Conservation (phyloP, 345 rosid genomes). For the Gossypium stocksii region DNA sequence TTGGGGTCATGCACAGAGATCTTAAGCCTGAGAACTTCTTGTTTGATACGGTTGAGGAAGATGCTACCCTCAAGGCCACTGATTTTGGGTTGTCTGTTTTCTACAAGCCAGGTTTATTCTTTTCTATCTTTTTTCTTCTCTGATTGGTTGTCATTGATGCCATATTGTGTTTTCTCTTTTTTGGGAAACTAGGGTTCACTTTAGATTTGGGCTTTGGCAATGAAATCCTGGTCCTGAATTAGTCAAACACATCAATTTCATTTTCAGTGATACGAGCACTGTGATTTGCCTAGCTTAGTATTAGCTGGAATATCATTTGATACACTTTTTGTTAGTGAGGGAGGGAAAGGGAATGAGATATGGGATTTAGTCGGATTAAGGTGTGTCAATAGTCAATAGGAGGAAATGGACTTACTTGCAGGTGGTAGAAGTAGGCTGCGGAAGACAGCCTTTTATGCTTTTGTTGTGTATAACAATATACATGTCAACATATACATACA, state of each 20-base stretch:
- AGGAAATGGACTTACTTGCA: neutral
- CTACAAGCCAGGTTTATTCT: conserved; percentile 54
- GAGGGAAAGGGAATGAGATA: neutral
- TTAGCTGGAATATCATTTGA: neutral
- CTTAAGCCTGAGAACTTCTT: conserved; percentile 82
- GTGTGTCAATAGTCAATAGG: neutral
- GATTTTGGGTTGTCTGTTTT: conserved; percentile 82
- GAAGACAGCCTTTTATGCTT: neutral
- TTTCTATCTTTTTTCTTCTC: neutral
- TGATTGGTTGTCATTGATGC: neutral
- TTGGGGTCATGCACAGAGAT: conserved; percentile 74
- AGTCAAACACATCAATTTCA: neutral
- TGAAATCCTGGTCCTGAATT: neutral
- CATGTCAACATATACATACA: neutral
- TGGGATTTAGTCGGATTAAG: neutral
- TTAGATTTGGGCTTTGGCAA: neutral
- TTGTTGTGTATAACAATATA: neutral
- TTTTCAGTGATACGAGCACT: neutral
- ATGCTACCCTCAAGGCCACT: conserved; percentile 72
- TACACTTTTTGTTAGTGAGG: neutral
- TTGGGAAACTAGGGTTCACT: neutral
- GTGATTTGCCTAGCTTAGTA: neutral
- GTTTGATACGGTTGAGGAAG: conserved; percentile 54
- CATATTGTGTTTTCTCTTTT: neutral
- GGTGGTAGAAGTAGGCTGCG: neutral